Evolutionary conservation across 306 rosid genomes (phyloP).

Genomic region (Fagus sylvatica): DNA sequence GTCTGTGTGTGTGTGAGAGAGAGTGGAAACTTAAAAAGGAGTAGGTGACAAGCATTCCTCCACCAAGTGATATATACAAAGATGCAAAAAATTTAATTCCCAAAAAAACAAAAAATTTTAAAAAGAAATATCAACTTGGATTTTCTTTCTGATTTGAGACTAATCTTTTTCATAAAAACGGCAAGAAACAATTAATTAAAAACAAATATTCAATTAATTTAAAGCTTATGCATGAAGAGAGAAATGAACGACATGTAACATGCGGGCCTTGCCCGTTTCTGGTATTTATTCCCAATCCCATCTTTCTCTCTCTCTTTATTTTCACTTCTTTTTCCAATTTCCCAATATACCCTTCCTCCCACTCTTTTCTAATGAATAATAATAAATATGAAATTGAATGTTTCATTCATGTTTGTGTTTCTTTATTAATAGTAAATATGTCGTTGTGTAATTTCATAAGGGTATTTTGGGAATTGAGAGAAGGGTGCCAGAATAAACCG

Average conservation of each 20-base stretch:
- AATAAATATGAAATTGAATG: not conserved
- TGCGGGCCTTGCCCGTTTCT: slow-evolving; percentile 59
- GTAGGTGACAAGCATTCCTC: slow-evolving; percentile 87
- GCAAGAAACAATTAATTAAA: slow-evolving; percentile 31
- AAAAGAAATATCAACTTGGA: not conserved
- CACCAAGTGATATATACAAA: slow-evolving; percentile 56
- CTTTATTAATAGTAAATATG: not conserved
- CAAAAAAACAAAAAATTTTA: not conserved
- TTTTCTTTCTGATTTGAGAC: slow-evolving; percentile 9
- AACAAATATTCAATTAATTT: slow-evolving; percentile 15
- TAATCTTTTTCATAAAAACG: slow-evolving; percentile 30
- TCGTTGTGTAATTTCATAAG: slow-evolving; percentile 8
- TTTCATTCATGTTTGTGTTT: not conserved
- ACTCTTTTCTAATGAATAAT: not conserved
- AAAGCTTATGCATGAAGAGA: slow-evolving; percentile 47
- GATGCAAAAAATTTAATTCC: slow-evolving; percentile 2
- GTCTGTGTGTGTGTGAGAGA: slow-evolving; percentile 23
- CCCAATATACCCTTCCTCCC: slow-evolving; percentile 37
- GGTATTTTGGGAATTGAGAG: slow-evolving; percentile 31
- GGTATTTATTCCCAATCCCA: slow-evolving; percentile 44
- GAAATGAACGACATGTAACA: slow-evolving; percentile 54
- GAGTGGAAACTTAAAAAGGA: slow-evolving; percentile 48
- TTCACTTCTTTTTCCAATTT: slow-evolving; percentile 11
- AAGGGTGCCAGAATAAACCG: slow-evolving; percentile 47
- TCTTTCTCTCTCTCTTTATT: slow-evolving; percentile 5